Base-by-base conservation (phyloP, 352 stramenopile species). In the Globisporangium cystogenes region DNA sequence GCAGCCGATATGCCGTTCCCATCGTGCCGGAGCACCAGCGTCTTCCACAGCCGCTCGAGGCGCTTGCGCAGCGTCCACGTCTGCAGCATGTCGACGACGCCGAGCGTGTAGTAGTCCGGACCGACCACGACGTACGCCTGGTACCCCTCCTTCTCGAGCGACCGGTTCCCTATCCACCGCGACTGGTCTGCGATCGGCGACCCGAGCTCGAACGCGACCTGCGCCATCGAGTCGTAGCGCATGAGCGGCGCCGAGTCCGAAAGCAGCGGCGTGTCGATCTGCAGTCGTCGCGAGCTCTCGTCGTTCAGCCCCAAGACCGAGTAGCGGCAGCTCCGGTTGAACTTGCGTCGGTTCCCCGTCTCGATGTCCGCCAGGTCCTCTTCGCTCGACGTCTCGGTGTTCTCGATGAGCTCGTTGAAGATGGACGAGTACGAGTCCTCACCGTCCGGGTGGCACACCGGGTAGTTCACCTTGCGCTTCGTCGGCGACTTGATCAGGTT, bases 1-100 rank as follows among this genome's bases (percentile, higher is more conserved):
- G 83, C 82, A 7, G 86, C 86, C 33, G 81, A 93, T 55, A 96
- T 86, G 16, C 86, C 86, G 40, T 86, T 59, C 4, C 62, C 27
- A 29, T 94, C 82, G 29, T 75, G 61, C n/a, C 77, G 73, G 24
- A 92, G 57, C 12, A 96, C 55, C 48, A 82, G 63, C 24, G 84
- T 87, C 63, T 96, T 96, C 76, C 85, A 94, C 37, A 91, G 55
- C 42, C 83, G 73, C 57, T 96, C 87, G 18, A 93, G 47, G 0
- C 77, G 74, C 59, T 96, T 96, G 12, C 66, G 39, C 67, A 72
- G 89, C 35, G 86, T 96, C 84, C 83, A 96, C 24, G 81, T 90
- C 60, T 96, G 87, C 26, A 96, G 65, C 60, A 96, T 95, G 57
- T 96, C 87, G n/a, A 96, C 84, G 24, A 96, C 65, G 35, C 87